phyloP scores from a whole-genome alignment of 495 filamentous ascomycete genomes.

The Aspergillus cavernicola region DNA sequence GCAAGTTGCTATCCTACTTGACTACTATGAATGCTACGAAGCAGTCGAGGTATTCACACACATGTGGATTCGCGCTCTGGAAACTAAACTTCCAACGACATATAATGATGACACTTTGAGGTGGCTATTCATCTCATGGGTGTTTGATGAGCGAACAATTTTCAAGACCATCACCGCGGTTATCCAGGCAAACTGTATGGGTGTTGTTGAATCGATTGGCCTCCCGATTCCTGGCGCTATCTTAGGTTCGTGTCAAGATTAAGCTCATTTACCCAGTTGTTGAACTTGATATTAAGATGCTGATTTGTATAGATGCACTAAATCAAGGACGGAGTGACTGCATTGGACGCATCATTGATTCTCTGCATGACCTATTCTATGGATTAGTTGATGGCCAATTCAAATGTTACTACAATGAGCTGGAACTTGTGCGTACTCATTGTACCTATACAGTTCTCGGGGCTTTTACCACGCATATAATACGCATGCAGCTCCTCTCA shows the following conservation, averaged over 20 bases:
- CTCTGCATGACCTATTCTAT: not conserved
- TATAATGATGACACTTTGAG: not conserved
- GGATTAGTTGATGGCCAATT: not conserved
- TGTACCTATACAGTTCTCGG: not conserved
- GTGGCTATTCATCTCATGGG: conserved; percentile 7
- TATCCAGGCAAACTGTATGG: not conserved
- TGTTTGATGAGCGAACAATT: not conserved
- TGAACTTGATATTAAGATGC: not conserved
- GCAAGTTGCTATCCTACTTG: not conserved
- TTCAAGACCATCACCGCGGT: not conserved
- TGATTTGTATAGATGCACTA: not conserved
- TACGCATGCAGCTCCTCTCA: not conserved
- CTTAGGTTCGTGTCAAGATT: not conserved
- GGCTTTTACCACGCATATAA: not conserved
- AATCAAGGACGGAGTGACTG: not conserved
- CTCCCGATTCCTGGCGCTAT: not conserved
- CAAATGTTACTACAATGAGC: not conserved
- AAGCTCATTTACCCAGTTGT: too few relatives aligned
- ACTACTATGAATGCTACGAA: not conserved
- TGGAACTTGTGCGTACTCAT: not conserved
- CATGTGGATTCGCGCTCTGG: not conserved
- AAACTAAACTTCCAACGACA: not conserved
- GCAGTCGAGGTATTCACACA: not conserved
- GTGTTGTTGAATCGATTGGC: not conserved
- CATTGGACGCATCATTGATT: not conserved